Percentiles rank a stretch among this genome's conserved stretches.
Evolutionary conservation across 2,329 filamentous ascomycete genomes (phyloP).

Genomic region (Aspergillus sergii): DNA sequence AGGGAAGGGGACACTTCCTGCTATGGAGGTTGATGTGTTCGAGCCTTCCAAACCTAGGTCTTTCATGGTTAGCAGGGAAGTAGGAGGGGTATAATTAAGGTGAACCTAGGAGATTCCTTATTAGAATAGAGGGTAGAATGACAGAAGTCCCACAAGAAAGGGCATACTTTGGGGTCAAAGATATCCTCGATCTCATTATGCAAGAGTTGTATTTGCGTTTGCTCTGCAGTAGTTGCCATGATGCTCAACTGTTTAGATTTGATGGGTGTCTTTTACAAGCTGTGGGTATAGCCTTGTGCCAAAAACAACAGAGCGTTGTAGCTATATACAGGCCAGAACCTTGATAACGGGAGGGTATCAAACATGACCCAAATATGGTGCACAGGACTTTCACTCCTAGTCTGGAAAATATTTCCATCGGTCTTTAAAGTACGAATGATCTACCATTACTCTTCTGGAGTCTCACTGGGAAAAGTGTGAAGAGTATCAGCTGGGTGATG

Average conservation of each 20-base stretch:
- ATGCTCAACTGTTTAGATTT: too few relatives aligned
- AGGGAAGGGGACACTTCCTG: conserved; percentile 1
- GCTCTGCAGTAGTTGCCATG: background rate
- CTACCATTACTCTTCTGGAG: background rate
- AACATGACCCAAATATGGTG: background rate
- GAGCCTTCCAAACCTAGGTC: background rate
- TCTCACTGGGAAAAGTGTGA: background rate
- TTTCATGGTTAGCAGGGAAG: background rate
- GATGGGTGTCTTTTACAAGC: background rate
- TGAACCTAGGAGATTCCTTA: background rate
- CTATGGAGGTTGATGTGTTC: background rate
- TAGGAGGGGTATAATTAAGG: background rate
- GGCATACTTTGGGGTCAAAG: background rate
- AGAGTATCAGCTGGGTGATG: background rate
- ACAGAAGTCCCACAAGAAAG: too few relatives aligned
- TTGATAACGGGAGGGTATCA: background rate
- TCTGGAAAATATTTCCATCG: background rate
- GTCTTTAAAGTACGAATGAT: background rate
- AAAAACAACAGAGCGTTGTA: background rate
- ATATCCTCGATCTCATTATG: background rate
- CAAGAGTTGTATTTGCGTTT: background rate
- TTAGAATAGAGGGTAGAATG: background rate
- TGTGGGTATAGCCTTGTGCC: too few relatives aligned
- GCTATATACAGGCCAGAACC: background rate
- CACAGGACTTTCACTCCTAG: background rate